These are phyloP conservation scores for Maudiozyma humilis DNA, from an alignment of 1,139 yeast genomes.

Conservation along the genomic window DNA sequence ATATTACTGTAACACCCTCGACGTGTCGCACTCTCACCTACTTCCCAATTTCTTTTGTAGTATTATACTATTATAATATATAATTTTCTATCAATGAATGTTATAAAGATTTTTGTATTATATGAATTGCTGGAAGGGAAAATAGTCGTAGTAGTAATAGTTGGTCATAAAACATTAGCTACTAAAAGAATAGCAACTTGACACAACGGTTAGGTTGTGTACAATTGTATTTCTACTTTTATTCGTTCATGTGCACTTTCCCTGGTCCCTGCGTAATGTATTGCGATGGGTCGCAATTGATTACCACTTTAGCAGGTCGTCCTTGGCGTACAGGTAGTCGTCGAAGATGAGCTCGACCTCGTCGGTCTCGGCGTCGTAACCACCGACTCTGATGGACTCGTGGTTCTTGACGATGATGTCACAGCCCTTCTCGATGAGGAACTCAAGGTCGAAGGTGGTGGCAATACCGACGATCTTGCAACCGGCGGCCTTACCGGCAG, in stretches of 20 bases:
- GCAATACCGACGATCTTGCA: constrained; percentile 80
- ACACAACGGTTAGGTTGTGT: too few species aligned
- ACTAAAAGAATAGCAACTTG: neutral
- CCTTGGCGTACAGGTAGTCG: constrained; percentile 35
- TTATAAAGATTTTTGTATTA: constrained; percentile 2
- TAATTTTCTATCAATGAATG: constrained; percentile 6
- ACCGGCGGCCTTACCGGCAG: constrained; percentile 81
- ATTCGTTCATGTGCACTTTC: too few species aligned
- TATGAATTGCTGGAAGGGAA: neutral
- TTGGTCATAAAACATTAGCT: neutral
- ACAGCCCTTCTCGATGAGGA: constrained; percentile 70
- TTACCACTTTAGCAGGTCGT: constrained; percentile 32
- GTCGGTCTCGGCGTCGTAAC: constrained; percentile 33
- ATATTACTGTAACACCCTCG: too few species aligned
- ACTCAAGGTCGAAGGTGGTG: constrained; percentile 65
- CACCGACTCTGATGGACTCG: constrained; percentile 40
- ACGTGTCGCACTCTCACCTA: too few species aligned
- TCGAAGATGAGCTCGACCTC: constrained; percentile 33
- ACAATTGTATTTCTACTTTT: too few species aligned
- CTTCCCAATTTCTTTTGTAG: too few species aligned
- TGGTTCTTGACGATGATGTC: constrained; percentile 73
- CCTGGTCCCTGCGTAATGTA: too few species aligned
- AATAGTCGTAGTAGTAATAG: neutral
- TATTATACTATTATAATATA: neutral
- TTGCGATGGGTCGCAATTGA: too few species aligned